Base-by-base conservation (phyloP, 2,329 filamentous ascomycete species). In the Verticillium nonalfalfae region DNA sequence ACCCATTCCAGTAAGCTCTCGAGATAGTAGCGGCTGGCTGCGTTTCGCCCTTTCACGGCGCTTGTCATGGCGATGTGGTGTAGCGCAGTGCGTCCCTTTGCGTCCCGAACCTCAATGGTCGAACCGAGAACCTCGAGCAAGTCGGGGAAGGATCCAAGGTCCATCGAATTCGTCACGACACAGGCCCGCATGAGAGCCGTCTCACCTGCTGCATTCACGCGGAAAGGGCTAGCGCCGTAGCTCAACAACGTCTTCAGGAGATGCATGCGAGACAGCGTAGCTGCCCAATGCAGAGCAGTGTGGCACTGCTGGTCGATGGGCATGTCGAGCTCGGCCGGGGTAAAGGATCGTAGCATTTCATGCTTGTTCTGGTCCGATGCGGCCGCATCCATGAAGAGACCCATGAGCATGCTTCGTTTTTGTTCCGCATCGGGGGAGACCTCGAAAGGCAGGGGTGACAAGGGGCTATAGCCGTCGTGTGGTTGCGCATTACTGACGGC, bases 1-100 rank as follows among this genome's bases (percentile, higher is more conserved):
- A 98, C 90, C 79, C 96, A 98, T 71, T 97, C 94, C 0, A 99
- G 81, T 11, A 99, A 81, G 34, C 92, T 94, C 75, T 99, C 95
- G 1, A 99, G 85, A 69, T 99, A 99, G 73, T 98, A 97, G 66
- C 94, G 91, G 72, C 93, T 96, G 26, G 95, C 94, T 52, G 91
- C 88, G 62, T 91, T 93, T 57, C 95, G 87, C 7, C 94, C 94
- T 72, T 97, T 97, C 69, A 98, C 95, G 7, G 93, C 95, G 64
- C 93, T 97, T 15, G 95, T 96, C 38, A 98, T 87, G 5, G 95
- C 93, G 68, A 99, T 98, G 71, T 99, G 95, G 71, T 99, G 95
- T 31, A 99, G 79, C 14, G 98, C 93, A 0, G 94, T 98, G 40
- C 95, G 85, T 9, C 93, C 93, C 73, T 93, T 93, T 55, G 90